phyloP scores from a whole-genome alignment of 176 grass and related monocot genomes.

The Dendrocalamus sinicus region DNA sequence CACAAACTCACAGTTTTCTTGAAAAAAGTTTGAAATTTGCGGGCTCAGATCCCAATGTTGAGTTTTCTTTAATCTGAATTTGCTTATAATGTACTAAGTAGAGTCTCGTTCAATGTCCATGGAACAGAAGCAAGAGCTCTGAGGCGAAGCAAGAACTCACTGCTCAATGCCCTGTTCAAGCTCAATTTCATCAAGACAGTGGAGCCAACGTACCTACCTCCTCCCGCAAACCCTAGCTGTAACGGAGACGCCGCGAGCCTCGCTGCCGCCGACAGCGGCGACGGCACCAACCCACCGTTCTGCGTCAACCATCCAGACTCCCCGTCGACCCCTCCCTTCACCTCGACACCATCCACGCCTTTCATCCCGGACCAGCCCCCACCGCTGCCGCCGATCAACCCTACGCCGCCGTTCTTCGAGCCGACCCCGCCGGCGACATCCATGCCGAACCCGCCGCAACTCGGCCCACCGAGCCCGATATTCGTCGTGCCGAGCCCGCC shows the following conservation, averaged over 20 bases:
- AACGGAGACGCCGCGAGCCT: constrained; percentile 31
- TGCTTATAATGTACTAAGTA: neutral
- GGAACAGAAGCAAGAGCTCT: constrained; percentile 64
- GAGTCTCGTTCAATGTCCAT: constrained; percentile 16
- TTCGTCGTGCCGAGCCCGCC: constrained; percentile 44
- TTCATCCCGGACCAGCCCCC: constrained; percentile 40
- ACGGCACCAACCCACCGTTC: constrained; percentile 47
- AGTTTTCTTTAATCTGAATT: neutral
- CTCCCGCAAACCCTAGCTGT: neutral
- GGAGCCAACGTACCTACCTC: constrained; percentile 21
- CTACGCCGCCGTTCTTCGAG: constrained; percentile 53
- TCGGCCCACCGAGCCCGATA: constrained; percentile 47
- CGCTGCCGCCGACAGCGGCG: neutral
- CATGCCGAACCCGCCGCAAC: constrained; percentile 37
- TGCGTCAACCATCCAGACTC: constrained; percentile 57
- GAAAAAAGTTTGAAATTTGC: neutral
- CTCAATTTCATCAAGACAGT: constrained; percentile 54
- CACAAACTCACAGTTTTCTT: neutral
- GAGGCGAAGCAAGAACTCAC: constrained; percentile 36
- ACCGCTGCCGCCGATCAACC: constrained; percentile 41
- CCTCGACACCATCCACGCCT: constrained; percentile 39
- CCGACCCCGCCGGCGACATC: constrained; percentile 59
- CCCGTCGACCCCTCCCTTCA: constrained; percentile 33
- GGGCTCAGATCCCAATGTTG: neutral
- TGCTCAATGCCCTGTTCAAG: constrained; percentile 55